Conservation (phyloP, 768 basidiomycete genomes). For the Clitopilus passeckerianus region DNA sequence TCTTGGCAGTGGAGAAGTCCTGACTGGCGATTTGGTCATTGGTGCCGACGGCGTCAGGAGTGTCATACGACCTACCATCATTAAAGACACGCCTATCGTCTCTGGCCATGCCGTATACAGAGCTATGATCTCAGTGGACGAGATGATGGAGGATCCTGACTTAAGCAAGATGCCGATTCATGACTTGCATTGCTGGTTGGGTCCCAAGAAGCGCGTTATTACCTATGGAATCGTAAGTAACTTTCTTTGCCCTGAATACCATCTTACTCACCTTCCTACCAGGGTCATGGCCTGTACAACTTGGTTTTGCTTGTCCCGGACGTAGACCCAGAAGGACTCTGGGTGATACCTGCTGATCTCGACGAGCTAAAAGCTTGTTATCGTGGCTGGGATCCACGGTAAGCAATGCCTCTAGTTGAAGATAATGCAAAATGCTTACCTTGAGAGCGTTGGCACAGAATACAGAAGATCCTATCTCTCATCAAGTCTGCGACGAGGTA, state of each 20-base stretch:
- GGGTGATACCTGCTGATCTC: neutral
- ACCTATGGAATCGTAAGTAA: neutral
- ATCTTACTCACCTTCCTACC: neutral
- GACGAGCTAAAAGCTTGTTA: neutral
- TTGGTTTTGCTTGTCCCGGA: neutral
- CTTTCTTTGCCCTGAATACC: neutral
- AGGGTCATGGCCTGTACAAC: neutral
- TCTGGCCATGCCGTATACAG: neutral
- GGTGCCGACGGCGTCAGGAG: constrained; percentile 36
- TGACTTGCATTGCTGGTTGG: neutral
- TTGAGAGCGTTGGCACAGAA: neutral
- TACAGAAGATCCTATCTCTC: neutral
- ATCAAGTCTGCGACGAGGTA: neutral
- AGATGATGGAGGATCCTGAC: neutral
- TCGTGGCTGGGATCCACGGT: neutral
- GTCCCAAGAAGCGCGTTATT: neutral
- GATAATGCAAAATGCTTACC: no score
- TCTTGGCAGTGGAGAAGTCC: neutral
- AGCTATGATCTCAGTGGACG: neutral
- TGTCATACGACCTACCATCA: constrained; percentile 20
- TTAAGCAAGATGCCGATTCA: neutral
- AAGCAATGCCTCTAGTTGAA: neutral
- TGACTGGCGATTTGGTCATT: constrained; percentile 28
- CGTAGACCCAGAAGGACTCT: neutral
- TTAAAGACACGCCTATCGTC: neutral